phyloP scores from a whole-genome alignment of 305 asterid species.

The Fraxinus angustifolia region DNA sequence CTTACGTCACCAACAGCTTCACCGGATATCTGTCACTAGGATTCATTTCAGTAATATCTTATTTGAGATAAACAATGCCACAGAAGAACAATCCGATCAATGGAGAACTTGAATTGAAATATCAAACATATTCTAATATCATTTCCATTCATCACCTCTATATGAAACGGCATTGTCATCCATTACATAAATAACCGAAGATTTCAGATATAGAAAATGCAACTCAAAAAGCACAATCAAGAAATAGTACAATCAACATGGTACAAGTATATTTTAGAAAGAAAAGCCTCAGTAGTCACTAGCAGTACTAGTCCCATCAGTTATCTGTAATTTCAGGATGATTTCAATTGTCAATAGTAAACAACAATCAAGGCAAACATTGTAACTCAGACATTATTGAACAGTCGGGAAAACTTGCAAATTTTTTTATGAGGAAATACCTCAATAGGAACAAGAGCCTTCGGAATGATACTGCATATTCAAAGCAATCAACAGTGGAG shows the following conservation, averaged over 20 bases:
- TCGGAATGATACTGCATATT: conserved; percentile 85
- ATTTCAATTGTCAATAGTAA: not conserved
- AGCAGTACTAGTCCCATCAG: not conserved
- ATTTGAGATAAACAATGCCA: not conserved
- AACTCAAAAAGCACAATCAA: not conserved
- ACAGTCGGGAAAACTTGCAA: not conserved
- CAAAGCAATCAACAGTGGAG: conserved; percentile 24
- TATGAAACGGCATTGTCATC: not conserved
- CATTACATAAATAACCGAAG: not conserved
- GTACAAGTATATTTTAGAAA: not conserved
- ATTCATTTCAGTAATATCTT: conserved; percentile 10
- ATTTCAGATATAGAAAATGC: not conserved
- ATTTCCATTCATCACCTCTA: not conserved
- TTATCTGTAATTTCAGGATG: not conserved
- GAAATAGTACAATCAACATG: not conserved
- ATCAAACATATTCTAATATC: not conserved
- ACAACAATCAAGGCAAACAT: not conserved
- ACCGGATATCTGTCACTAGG: conserved; percentile 75
- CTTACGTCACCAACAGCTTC: conserved; percentile 85
- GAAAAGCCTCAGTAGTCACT: not conserved
- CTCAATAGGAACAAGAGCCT: conserved; percentile 93
- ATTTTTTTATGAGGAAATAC: conserved; percentile 33
- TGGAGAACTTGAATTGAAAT: not conserved
- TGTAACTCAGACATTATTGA: not conserved
- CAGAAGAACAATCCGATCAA: not conserved